phyloP scores from a whole-genome alignment of 1,284 basidiomycete genomes.

The Cryptococcus sp. region DNA sequence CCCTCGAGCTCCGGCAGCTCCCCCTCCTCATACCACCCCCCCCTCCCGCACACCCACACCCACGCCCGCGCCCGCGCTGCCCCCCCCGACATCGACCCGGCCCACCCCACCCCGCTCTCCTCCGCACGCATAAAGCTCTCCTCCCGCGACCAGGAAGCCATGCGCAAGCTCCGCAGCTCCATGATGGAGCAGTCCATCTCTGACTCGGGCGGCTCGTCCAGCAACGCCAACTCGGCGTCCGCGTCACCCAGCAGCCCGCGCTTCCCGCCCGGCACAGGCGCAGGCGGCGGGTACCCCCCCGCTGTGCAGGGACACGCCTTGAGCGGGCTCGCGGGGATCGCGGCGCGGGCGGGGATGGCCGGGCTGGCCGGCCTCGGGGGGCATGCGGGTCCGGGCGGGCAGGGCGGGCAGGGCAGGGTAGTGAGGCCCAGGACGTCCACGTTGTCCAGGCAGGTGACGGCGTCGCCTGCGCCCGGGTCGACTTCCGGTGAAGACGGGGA shows the following conservation, averaged over 20 bases:
- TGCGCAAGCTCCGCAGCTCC: slow-evolving; percentile 34
- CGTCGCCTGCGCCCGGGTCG: background rate
- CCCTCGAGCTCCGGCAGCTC: background rate
- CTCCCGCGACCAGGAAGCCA: slow-evolving; percentile 36
- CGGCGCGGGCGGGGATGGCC: too few species aligned
- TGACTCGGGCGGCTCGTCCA: slow-evolving; percentile 13
- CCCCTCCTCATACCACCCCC: background rate
- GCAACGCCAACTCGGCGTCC: slow-evolving; percentile 11
- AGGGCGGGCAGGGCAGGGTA: background rate
- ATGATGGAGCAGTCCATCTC: slow-evolving; percentile 24
- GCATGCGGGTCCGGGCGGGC: too few species aligned
- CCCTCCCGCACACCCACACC: background rate
- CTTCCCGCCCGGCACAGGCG: slow-evolving; percentile 8
- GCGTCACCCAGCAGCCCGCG: slow-evolving; percentile 16
- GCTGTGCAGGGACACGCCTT: background rate
- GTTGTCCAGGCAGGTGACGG: slow-evolving; percentile 13
- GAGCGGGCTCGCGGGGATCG: too few species aligned
- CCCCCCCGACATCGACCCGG: slow-evolving; percentile 4
- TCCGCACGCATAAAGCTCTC: slow-evolving; percentile 32
- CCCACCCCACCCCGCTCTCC: slow-evolving; percentile 22
- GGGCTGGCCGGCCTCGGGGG: too few species aligned
- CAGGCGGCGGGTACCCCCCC: background rate
- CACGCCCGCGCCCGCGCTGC: slow-evolving; percentile 5
- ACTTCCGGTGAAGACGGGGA: background rate
- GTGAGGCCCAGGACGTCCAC: slow-evolving; percentile 23